These are phyloP conservation scores for Kwoniella pini DNA, from an alignment of 768 basidiomycete genomes.

Conservation along the genomic window DNA sequence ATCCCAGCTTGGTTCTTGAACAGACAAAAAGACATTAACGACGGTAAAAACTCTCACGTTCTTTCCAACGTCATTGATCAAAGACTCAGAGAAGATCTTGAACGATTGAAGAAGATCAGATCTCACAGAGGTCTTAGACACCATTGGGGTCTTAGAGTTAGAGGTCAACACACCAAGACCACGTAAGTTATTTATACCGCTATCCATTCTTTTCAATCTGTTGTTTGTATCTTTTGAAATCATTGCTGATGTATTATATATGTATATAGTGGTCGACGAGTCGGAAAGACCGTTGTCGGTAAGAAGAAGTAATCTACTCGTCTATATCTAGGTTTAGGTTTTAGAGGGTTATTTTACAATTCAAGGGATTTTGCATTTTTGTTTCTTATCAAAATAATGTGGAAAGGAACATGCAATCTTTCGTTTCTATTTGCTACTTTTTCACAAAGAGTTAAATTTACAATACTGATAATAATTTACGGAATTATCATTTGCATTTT, in stretches of 20 bases:
- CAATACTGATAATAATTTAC: too few relatives aligned
- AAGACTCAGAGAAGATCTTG: slow-evolving; percentile 96
- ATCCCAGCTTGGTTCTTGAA: slow-evolving; percentile 99
- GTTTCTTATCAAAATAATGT: background rate
- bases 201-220: background rate
- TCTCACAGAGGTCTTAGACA: slow-evolving; percentile 89
- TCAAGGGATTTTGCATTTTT: background rate
- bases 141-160: slow-evolving; percentile 63
- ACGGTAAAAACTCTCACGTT: slow-evolving; percentile 95
- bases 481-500: too few relatives aligned
- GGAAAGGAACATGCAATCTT: background rate
- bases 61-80: slow-evolving; percentile 96
- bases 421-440: background rate
- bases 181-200: slow-evolving; percentile 57
- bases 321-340: background rate
- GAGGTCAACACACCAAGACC: slow-evolving; percentile 99
- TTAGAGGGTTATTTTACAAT: background rate
- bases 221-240: background rate
- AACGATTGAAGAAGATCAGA: slow-evolving; percentile 98
- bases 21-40: slow-evolving; percentile 96
- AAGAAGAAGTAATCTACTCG: slow-evolving; percentile 49
- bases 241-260: background rate
- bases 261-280: slow-evolving; percentile 37
- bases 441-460: too few relatives aligned
- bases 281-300: slow-evolving; percentile 47